phyloP scores from a whole-genome alignment of 768 basidiomycete species.

The Pleurotus cornucopiae region DNA sequence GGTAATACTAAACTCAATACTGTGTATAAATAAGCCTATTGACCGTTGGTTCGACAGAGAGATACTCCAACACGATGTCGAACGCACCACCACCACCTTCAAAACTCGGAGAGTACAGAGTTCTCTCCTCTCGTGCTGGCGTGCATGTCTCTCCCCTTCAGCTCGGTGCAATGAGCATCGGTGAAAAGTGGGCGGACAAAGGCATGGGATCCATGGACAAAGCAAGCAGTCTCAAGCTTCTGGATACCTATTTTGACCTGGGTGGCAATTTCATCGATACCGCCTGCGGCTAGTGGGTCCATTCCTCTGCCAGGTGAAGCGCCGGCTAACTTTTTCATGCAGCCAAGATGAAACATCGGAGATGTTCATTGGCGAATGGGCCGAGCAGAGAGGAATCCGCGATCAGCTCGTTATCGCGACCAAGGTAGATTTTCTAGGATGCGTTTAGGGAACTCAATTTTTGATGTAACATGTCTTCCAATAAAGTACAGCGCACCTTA shows the following conservation, averaged over 20 bases:
- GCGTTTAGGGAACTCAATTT: background rate
- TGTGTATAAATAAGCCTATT: too few species aligned
- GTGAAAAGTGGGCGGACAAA: conserved; percentile 22
- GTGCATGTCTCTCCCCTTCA: conserved; percentile 32
- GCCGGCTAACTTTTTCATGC: background rate
- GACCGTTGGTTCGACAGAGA: too few species aligned
- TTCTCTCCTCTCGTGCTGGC: conserved; percentile 22
- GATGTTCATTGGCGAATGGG: conserved; percentile 46
- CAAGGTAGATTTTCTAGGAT: conserved; percentile 19
- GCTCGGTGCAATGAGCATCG: conserved; percentile 32
- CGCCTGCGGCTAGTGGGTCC: conserved; percentile 31
- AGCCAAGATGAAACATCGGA: conserved; percentile 38
- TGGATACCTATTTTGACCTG: conserved; percentile 31
- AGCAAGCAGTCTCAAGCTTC: conserved; percentile 31
- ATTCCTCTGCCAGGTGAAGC: background rate
- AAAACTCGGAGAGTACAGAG: too few species aligned
- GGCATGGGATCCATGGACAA: conserved; percentile 30
- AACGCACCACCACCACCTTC: too few species aligned
- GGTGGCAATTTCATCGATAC: conserved; percentile 44
- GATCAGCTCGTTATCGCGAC: conserved; percentile 44
- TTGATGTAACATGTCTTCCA: background rate
- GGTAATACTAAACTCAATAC: too few species aligned
- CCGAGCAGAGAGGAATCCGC: conserved; percentile 32
- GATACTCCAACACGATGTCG: too few species aligned
- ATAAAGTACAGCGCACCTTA: background rate